Conservation (phyloP, 176 grass and related monocot species). For the Lolium perenne region DNA sequence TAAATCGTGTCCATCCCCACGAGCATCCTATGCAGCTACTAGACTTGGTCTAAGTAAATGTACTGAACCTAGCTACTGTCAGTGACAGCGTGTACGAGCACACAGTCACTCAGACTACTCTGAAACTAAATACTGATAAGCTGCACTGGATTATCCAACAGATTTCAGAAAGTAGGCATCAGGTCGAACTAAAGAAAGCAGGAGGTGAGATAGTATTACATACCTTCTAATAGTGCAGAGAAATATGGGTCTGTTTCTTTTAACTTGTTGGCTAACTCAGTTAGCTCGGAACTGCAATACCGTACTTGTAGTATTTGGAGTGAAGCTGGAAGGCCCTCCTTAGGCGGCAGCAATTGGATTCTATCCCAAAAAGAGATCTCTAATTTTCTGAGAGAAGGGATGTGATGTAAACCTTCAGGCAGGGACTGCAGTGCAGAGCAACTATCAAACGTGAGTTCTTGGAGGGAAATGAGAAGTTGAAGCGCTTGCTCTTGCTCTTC, state of each 20-base stretch:
- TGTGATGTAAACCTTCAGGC: background rate
- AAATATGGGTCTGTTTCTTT: background rate
- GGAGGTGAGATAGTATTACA: background rate
- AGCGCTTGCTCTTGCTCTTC: background rate
- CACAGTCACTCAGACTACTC: too few relatives aligned
- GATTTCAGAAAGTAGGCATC: background rate
- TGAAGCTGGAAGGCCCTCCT: background rate
- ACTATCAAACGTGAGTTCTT: fast-evolving
- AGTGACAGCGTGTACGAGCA: too few relatives aligned
- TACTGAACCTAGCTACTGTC: too few relatives aligned
- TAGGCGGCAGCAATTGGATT: background rate
- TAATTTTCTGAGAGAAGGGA: background rate
- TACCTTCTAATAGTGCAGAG: background rate
- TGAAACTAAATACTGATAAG: too few relatives aligned
- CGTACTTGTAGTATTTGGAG: background rate
- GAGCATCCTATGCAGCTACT: too few relatives aligned
- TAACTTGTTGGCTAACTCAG: background rate
- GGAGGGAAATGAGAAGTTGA: background rate
- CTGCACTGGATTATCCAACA: background rate
- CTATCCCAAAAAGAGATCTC: fast-evolving
- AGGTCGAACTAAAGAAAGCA: background rate
- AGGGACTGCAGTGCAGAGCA: background rate
- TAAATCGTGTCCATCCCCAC: too few relatives aligned
- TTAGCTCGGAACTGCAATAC: background rate
- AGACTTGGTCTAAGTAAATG: too few relatives aligned